Base-by-base conservation (phyloP, 192 early-diverging fungal genomes). In the Entophlyctis luteolus region DNA sequence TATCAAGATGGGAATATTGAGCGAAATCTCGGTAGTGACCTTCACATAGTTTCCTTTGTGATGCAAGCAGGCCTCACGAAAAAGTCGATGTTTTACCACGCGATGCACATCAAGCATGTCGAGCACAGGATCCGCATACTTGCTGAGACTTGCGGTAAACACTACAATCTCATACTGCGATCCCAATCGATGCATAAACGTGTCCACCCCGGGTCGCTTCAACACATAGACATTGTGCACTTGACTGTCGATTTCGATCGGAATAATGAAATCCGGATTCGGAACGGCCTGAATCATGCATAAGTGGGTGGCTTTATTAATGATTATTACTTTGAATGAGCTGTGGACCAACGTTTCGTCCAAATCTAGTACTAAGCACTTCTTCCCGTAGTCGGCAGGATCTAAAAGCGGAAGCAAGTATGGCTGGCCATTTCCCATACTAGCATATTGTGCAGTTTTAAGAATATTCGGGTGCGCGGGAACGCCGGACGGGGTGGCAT, bases 51-150 rank as follows among this genome's bases (percentile, higher is more conserved):
- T 95, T 46, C 96, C 96, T 55, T 90, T 93, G 82, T 95, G 89
- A 70, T 94, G 85, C 37, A 88, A 87, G 78, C 96, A 99, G 20
- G 92, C 87, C 68, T 99, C 96, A 66, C 96, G 87, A 86, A 96
- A 99, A 39, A 99, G 77, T 49, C 96, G 84, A 75, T 97, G 95
- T 59, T 88, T 89, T 6, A 99, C 87, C 4, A 93, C 92, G 52
- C 80, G 75, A 60, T 84, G 81, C 55, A 81, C 80, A 81, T 99
- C 96, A 38, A 99, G 77, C 72, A 89, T 87, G 68, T 99, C 95
- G 32, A 99, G 76, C 10, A 97, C 94, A n/a, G 95, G 94, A 75
- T 99, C 95, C 23, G 96, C 96, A 71, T 99, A 99, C 92, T 96
- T 66, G 34, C 59, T 82, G 46, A 97, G 77, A 80, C 89, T 90